Evolutionary conservation across 2,329 filamentous ascomycete genomes (phyloP).

Genomic region (Aspergillus costaricaensis): DNA sequence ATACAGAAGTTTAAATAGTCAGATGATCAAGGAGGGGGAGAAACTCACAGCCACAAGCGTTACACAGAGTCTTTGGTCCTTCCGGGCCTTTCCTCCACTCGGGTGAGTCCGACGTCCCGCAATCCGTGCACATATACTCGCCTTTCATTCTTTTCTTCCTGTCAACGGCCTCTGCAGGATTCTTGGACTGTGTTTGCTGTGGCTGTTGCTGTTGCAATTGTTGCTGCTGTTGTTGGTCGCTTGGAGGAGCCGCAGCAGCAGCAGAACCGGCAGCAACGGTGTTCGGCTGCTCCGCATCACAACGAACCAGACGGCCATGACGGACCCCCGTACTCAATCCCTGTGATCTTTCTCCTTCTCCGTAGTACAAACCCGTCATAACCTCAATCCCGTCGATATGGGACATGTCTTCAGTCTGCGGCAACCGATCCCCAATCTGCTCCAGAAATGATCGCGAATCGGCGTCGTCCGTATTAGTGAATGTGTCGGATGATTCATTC

Average conservation of each 20-base stretch:
- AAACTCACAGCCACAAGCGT: conserved; percentile 79
- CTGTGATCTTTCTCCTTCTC: conserved; percentile 82
- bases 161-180: conserved; percentile 57
- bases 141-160: conserved; percentile 90
- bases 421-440: conserved; percentile 82
- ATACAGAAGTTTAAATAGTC: neutral
- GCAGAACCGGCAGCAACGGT: too few relatives aligned
- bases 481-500: conserved; percentile 38
- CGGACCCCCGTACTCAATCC: conserved; percentile 85
- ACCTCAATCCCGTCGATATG: conserved; percentile 90
- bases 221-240: neutral
- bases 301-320: conserved; percentile 78
- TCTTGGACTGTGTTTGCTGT: conserved; percentile 29
- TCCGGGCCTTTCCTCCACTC: conserved; percentile 95
- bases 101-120: conserved; percentile 88
- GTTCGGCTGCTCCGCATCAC: conserved; percentile 65
- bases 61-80: conserved; percentile 92
- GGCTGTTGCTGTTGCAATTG: neutral
- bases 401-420: conserved; percentile 71
- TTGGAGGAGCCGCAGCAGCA: too few relatives aligned
- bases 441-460: conserved; percentile 63
- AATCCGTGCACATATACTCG: conserved; percentile 95
- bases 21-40: neutral
- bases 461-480: conserved; percentile 35
- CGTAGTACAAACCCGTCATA: conserved; percentile 83